A percentile compares a stretch with the other conserved stretches of the same genome.
Evolutionary conservation across 164 flowering plant genomes (phyloP).

Genomic region (Berberis vulgaris): DNA sequence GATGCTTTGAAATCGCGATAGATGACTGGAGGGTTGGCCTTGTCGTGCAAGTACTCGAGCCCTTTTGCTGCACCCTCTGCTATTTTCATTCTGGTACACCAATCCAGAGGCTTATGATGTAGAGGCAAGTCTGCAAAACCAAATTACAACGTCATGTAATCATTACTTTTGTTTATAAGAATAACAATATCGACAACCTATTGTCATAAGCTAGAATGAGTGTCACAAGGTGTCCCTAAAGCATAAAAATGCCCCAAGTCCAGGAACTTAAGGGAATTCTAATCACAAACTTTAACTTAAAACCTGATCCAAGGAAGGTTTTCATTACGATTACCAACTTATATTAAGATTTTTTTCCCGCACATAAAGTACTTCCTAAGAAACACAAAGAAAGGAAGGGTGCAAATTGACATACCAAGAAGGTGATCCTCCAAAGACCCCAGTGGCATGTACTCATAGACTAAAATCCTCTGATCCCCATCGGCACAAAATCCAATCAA

Average conservation of each 20-base stretch:
- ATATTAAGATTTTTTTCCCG: background rate
- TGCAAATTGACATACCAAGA: slow-evolving; percentile 38
- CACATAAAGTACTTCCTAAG: background rate
- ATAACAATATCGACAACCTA: background rate
- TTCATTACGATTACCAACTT: background rate
- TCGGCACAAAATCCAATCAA: slow-evolving; percentile 79
- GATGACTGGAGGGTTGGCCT: slow-evolving; percentile 71
- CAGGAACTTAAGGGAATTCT: too few species aligned
- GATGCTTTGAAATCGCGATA: slow-evolving; percentile 85
- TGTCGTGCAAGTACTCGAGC: slow-evolving; percentile 75
- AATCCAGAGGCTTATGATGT: slow-evolving; percentile 44
- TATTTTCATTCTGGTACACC: slow-evolving; percentile 73
- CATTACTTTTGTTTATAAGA: background rate
- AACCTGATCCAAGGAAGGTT: too few species aligned
- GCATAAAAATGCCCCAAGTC: too few species aligned
- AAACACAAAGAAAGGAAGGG: background rate
- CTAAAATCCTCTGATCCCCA: slow-evolving; percentile 70
- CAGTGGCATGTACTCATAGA: slow-evolving; percentile 67
- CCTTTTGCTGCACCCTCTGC: slow-evolving; percentile 86
- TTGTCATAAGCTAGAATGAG: too few species aligned
- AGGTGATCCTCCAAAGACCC: slow-evolving; percentile 87
- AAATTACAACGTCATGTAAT: background rate
- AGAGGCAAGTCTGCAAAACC: slow-evolving; percentile 38
- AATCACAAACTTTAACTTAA: too few species aligned
- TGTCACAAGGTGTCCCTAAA: too few species aligned